Evolutionary conservation across 495 filamentous ascomycete genomes (phyloP).

Genomic region (Extremus antarcticus): DNA sequence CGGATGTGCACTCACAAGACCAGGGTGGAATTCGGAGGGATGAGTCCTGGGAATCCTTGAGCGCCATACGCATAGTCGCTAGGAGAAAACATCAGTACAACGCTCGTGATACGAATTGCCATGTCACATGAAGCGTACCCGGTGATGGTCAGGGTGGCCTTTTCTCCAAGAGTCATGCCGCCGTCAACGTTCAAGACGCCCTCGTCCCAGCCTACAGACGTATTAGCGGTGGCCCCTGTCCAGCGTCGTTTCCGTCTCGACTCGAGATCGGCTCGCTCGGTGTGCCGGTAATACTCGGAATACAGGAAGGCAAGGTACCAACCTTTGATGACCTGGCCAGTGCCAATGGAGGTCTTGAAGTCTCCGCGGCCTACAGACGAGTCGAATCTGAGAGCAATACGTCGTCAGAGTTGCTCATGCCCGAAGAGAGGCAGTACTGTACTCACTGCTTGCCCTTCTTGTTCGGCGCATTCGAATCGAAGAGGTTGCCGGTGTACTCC

Average conservation of each 20-base stretch:
- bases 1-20: conserved; percentile 31
- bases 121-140: conserved; percentile 43
- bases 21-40: conserved; percentile 32
- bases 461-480: conserved; percentile 38
- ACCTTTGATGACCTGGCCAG: conserved; percentile 73
- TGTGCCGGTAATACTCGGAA: neutral
- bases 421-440: neutral
- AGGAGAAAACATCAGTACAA: conserved; percentile 1
- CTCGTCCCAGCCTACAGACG: conserved; percentile 66
- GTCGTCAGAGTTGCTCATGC: neutral
- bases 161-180: conserved; percentile 71
- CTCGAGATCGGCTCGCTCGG: too few species aligned
- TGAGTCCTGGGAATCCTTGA: conserved; percentile 36
- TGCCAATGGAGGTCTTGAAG: conserved; percentile 59
- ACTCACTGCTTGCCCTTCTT: conserved; percentile 44
- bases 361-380: conserved; percentile 55
- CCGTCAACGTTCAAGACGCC: conserved; percentile 44
- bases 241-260: neutral
- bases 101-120: conserved; percentile 9
- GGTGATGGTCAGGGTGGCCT: conserved; percentile 63
- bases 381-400: conserved; percentile 53
- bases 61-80: conserved; percentile 73
- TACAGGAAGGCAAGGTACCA: conserved; percentile 14
- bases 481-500: conserved; percentile 74
- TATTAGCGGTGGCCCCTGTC: too few species aligned